Evolutionary conservation across 345 rosid species (phyloP).

Genomic region (Eucalyptus pumila): DNA sequence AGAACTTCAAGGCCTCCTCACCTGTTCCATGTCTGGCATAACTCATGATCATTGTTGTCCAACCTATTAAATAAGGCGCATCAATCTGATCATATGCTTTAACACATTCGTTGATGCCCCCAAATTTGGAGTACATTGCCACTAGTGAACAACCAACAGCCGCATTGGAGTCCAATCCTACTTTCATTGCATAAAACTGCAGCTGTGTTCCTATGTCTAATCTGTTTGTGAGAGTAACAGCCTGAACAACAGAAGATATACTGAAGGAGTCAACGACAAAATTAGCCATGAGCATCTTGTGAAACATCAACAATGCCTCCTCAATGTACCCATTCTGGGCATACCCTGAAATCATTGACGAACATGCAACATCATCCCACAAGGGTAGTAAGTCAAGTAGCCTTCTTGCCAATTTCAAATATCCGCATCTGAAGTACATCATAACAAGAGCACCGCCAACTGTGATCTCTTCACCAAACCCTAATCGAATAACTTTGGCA

Average conservation of each 20-base stretch:
- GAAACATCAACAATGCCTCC: constrained; percentile 37
- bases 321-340: constrained; percentile 36
- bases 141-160: constrained; percentile 66
- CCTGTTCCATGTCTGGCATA: constrained; percentile 71
- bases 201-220: constrained; percentile 48
- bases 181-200: constrained; percentile 37
- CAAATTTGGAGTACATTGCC: constrained; percentile 59
- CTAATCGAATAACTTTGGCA: constrained; percentile 36
- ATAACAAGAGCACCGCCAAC: constrained; percentile 44
- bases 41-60: constrained; percentile 67
- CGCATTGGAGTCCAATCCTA: constrained; percentile 38
- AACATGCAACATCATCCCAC: constrained; percentile 40
- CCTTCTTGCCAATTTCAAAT: constrained; percentile 36
- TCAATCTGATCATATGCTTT: constrained; percentile 45
- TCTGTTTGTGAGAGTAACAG: constrained; percentile 19
- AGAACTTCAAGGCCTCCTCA: constrained; percentile 40
- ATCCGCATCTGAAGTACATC: constrained; percentile 39
- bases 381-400: constrained; percentile 45
- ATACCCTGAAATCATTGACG: constrained; percentile 55
- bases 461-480: constrained; percentile 20
- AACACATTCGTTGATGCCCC: constrained; percentile 47
- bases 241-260: constrained; percentile 44
- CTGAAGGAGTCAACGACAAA: constrained; percentile 36
- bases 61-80: constrained; percentile 50
- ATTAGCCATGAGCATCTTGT: constrained; percentile 25